phyloP scores from a whole-genome alignment of 768 basidiomycete species.

The Grammothele lineata region DNA sequence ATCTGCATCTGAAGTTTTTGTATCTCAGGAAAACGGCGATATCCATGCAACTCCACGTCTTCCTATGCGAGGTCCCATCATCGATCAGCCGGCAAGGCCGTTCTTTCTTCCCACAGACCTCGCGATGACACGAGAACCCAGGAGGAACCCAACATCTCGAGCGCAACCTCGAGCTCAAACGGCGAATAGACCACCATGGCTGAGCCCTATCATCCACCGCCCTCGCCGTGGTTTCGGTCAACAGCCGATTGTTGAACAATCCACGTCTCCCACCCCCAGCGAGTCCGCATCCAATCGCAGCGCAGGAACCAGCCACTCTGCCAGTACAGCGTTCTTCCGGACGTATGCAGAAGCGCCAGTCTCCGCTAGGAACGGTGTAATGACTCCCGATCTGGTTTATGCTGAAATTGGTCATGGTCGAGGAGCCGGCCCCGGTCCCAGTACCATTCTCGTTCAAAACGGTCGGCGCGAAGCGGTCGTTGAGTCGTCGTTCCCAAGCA shows the following conservation, averaged over 20 bases:
- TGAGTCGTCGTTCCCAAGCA: conserved; percentile 3
- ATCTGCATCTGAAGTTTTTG: conserved; percentile 12
- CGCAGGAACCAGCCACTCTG: conserved; percentile 47
- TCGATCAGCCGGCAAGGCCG: neutral
- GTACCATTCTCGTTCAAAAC: conserved; percentile 11
- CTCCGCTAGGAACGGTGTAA: conserved; percentile 40
- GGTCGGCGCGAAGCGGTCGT: conserved; percentile 2
- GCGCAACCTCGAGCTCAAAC: conserved; percentile 12
- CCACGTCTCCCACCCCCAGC: conserved; percentile 51
- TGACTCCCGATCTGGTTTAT: conserved; percentile 70
- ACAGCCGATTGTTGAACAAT: conserved; percentile 54
- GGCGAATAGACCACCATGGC: conserved; percentile 11
- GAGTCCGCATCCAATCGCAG: conserved; percentile 58
- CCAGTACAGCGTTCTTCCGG: conserved; percentile 58
- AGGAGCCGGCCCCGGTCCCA: conserved; percentile 34
- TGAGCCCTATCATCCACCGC: conserved; percentile 31
- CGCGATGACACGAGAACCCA: conserved; percentile 19
- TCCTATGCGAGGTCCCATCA: conserved; percentile 1
- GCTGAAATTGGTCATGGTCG: conserved; percentile 77
- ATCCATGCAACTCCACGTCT: conserved; percentile 3
- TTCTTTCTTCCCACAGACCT: conserved; percentile 13
- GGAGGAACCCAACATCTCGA: conserved; percentile 16
- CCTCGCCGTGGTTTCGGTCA: conserved; percentile 53
- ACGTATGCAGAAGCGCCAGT: conserved; percentile 44
- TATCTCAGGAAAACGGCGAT: neutral